These are phyloP conservation scores for Zygotorulaspora danielsina DNA, from an alignment of 805 yeast genomes.

Conservation along the genomic window DNA sequence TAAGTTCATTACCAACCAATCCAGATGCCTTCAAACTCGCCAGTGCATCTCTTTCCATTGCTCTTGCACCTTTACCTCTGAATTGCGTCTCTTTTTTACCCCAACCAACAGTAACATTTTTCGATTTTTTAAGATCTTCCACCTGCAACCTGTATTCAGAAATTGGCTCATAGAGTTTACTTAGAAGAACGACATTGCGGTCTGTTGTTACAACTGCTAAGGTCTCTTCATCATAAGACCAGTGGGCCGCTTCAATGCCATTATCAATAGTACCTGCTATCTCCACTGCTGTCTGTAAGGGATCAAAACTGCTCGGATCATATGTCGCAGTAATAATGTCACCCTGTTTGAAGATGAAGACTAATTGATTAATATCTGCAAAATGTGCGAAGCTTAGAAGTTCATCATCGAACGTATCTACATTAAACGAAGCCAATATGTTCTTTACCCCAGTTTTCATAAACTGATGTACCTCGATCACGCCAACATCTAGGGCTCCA, in stretches of 20 bases:
- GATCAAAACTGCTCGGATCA: constrained; percentile 43
- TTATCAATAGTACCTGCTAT: constrained; percentile 82
- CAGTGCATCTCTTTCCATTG: constrained; percentile 58
- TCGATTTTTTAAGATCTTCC: constrained; percentile 62
- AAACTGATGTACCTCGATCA: constrained; percentile 73
- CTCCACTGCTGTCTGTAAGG: constrained; percentile 53
- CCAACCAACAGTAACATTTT: constrained; percentile 97
- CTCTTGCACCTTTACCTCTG: constrained; percentile 87
- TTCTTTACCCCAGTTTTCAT: constrained; percentile 56
- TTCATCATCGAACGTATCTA: constrained; percentile 38
- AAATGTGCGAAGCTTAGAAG: constrained; percentile 62
- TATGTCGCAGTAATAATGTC: constrained; percentile 67
- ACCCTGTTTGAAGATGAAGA: constrained; percentile 68
- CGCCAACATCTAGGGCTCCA: constrained; percentile 49
- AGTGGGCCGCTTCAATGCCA: constrained; percentile 65
- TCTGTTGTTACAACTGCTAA: constrained; percentile 63
- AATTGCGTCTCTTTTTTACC: constrained; percentile 96
- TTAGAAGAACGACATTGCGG: constrained; percentile 57
- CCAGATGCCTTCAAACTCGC: constrained; percentile 53
- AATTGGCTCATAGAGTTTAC: constrained; percentile 75
- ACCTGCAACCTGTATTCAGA: constrained; percentile 55
- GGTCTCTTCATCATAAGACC: constrained; percentile 93
- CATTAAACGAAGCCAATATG: constrained; percentile 59
- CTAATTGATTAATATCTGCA: constrained; percentile 60
- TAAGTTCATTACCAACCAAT: constrained; percentile 57